phyloP scores from a whole-genome alignment of 805 yeast species.

The Lipomyces chichibuensis region DNA sequence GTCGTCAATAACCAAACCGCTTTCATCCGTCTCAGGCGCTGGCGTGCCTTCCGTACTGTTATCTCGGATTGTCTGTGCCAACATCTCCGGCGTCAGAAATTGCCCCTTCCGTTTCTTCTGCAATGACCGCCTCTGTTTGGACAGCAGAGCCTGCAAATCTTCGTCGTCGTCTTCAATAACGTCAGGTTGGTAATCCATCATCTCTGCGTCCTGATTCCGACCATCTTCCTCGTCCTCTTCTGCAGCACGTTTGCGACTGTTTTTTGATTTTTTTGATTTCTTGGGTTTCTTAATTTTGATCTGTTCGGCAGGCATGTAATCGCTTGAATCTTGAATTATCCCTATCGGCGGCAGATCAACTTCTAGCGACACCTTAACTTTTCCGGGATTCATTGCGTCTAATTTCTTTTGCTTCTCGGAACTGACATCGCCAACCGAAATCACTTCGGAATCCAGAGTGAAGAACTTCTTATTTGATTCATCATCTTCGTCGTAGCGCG shows the following conservation, averaged over 20 bases:
- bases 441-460: conserved; percentile 31
- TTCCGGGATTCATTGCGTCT: conserved; percentile 15
- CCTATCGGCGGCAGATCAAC: conserved; percentile 29
- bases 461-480: conserved; percentile 19
- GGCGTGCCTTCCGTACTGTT: conserved; percentile 39
- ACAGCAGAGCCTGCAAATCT: conserved; percentile 45
- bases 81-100: conserved; percentile 37
- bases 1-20: conserved; percentile 48
- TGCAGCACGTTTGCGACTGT: conserved; percentile 41
- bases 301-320: conserved; percentile 42
- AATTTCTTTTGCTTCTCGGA: conserved; percentile 19
- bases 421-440: conserved; percentile 11
- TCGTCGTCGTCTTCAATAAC: conserved; percentile 45
- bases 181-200: conserved; percentile 40
- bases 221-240: conserved; percentile 41
- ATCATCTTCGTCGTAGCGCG: conserved; percentile 41
- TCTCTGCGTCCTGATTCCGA: conserved; percentile 44
- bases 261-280: conserved; percentile 49
- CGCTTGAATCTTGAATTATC: conserved; percentile 36
- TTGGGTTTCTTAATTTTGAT: conserved; percentile 51
- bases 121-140: conserved; percentile 40
- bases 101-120: conserved; percentile 40
- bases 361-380: conserved; percentile 39
- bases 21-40: conserved; percentile 36
- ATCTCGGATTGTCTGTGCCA: conserved; percentile 39